These are phyloP conservation scores for Apophysomyces elegans DNA, from an alignment of 371 early-diverging fungal species.

Conservation along the genomic window DNA sequence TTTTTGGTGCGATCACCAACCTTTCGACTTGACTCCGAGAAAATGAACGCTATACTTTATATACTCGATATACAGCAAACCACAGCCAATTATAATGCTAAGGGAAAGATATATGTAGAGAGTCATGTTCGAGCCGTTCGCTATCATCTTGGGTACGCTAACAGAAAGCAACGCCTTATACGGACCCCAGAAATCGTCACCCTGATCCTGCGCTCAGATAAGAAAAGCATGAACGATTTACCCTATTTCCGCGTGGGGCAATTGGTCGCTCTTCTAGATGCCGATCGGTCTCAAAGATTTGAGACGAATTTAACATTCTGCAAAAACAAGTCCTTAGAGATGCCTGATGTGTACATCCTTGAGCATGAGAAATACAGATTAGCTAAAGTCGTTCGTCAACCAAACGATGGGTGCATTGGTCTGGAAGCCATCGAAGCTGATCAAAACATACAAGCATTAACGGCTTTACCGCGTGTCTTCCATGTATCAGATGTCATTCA, in stretches of 20 bases:
- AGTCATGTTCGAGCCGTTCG: constrained; percentile 15
- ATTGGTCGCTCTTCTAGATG: background rate
- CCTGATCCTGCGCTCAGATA: constrained; percentile 3
- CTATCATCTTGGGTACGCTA: constrained; percentile 9
- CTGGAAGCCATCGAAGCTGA: background rate
- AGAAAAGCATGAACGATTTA: constrained; percentile 5
- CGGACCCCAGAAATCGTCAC: constrained; percentile 5
- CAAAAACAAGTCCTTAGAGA: background rate
- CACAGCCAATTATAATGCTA: background rate
- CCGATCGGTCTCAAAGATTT: background rate
- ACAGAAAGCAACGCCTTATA: background rate
- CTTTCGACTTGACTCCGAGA: background rate
- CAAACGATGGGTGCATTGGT: background rate
- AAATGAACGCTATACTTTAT: constrained; percentile 10
- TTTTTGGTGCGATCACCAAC: background rate
- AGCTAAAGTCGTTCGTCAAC: background rate
- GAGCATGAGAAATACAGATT: background rate
- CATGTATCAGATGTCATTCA: background rate
- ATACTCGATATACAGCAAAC: background rate
- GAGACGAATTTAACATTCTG: background rate
- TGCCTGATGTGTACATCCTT: background rate
- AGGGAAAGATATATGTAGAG: background rate
- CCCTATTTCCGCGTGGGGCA: constrained; percentile 12
- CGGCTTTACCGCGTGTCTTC: background rate
- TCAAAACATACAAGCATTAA: background rate